Percentiles rank a stretch among this genome's conserved stretches.
Evolutionary conservation across 768 basidiomycete species (phyloP).

Genomic region (Termitomyces sp.): DNA sequence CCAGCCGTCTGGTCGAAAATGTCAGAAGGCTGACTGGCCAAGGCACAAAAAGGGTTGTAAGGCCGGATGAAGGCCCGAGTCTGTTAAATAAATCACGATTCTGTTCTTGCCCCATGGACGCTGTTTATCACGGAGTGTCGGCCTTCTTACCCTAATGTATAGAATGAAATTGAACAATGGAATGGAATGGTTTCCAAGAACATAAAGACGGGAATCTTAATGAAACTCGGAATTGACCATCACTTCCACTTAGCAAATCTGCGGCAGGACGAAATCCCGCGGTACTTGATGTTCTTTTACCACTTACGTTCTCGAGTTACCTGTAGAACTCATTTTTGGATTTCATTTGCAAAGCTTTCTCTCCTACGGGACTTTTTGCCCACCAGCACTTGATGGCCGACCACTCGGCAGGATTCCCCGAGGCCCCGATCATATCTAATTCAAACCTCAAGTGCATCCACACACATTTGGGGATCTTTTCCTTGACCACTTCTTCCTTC

Average conservation of each 20-base stretch:
- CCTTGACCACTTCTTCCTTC: neutral
- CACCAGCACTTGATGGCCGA: neutral
- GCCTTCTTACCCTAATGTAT: neutral
- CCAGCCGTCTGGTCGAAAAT: constrained; percentile 20
- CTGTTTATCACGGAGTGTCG: neutral
- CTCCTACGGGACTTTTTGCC: neutral
- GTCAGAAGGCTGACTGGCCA: constrained; percentile 36
- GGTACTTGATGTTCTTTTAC: neutral
- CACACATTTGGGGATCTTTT: neutral
- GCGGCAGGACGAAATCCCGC: neutral
- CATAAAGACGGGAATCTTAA: neutral
- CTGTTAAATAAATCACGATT: neutral
- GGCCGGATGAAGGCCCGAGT: neutral
- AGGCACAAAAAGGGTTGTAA: constrained; percentile 32
- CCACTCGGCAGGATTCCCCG: neutral
- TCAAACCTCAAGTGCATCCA: neutral
- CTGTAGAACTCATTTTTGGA: neutral
- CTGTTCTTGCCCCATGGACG: neutral
- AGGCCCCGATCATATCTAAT: neutral
- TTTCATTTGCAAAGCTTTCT: neutral
- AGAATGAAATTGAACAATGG: neutral
- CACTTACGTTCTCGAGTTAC: neutral
- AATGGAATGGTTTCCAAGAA: neutral
- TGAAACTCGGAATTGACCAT: neutral
- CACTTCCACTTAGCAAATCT: neutral